These are phyloP conservation scores for Ophiostoma quercus DNA, from an alignment of 2,329 filamentous ascomycete species.

Conservation along the genomic window DNA sequence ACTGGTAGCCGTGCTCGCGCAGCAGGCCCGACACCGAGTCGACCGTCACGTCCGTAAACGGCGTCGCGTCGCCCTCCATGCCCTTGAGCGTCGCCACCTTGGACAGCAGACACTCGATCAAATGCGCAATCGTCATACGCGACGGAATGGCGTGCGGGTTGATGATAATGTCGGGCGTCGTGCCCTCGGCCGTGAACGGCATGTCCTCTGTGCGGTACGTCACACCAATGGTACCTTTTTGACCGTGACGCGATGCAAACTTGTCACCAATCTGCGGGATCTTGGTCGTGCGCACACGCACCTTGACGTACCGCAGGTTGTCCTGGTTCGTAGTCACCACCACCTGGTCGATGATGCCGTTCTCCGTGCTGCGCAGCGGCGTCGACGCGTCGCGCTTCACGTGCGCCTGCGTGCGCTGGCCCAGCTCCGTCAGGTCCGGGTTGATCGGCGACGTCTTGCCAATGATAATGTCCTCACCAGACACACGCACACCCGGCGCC, in stretches of 20 bases:
- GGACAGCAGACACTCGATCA: constrained; percentile 96
- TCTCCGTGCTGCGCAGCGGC: constrained; percentile 89
- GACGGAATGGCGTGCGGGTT: constrained; percentile 99
- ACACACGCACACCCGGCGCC: constrained; percentile 86
- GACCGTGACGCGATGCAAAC: constrained; percentile 97
- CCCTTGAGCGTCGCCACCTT: constrained; percentile 93
- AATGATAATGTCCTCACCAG: constrained; percentile 97
- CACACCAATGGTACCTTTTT: constrained; percentile 98
- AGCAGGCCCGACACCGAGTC: constrained; percentile 85
- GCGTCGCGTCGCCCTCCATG: constrained; percentile 93
- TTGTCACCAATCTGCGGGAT: constrained; percentile 98
- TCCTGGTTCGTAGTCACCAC: constrained; percentile 92
- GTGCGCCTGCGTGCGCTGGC: constrained; percentile 83
- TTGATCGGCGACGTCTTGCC: constrained; percentile 96
- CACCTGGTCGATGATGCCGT: constrained; percentile 91
- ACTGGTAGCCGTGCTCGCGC: constrained; percentile 87
- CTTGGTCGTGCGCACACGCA: constrained; percentile 95
- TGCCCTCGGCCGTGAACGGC: constrained; percentile 90
- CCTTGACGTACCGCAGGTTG: constrained; percentile 92
- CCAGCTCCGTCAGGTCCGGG: constrained; percentile 86
- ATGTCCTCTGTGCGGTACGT: constrained; percentile 98
- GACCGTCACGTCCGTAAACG: constrained; percentile 96
- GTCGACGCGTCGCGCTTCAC: constrained; percentile 95
- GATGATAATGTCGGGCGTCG: constrained; percentile 94
- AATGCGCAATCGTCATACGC: constrained; percentile 99